phyloP scores from a whole-genome alignment of 2,329 filamentous ascomycete species.

The Coleophoma crateriformis region DNA sequence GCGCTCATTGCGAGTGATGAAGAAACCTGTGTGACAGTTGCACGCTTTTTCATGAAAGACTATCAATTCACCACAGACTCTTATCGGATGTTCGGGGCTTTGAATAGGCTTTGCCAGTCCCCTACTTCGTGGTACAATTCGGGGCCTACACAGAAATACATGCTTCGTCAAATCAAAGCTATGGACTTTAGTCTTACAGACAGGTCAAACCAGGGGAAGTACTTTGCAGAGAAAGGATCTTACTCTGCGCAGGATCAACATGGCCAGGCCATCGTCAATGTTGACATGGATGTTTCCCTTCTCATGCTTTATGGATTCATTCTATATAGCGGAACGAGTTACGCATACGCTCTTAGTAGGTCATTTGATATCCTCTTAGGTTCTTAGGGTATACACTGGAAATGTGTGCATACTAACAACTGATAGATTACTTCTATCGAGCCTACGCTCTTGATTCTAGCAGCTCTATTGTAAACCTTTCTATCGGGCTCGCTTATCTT shows the following conservation, averaged over 20 bases:
- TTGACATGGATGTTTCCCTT: conserved; percentile 66
- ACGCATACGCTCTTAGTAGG: conserved; percentile 72
- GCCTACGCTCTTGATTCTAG: conserved; percentile 68
- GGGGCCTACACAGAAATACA: conserved; percentile 81
- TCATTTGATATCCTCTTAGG: conserved; percentile 4
- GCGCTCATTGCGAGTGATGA: conserved; percentile 77
- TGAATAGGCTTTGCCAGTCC: conserved; percentile 72
- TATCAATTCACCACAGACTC: conserved; percentile 75
- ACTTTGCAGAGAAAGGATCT: conserved; percentile 35
- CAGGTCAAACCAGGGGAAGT: conserved; percentile 39
- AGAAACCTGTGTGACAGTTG: conserved; percentile 65
- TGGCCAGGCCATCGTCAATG: conserved; percentile 22
- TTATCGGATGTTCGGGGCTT: conserved; percentile 74
- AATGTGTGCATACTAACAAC: not conserved
- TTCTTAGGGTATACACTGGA: not conserved
- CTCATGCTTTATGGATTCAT: conserved; percentile 90
- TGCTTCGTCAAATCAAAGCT: conserved; percentile 84
- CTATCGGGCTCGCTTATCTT: conserved; percentile 77
- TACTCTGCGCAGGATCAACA: conserved; percentile 29
- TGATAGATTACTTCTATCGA: conserved; percentile 74
- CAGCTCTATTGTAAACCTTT: conserved; percentile 76
- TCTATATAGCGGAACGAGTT: conserved; percentile 76
- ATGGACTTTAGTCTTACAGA: conserved; percentile 67
- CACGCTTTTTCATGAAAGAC: conserved; percentile 80
- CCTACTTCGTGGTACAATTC: conserved; percentile 72